These are phyloP conservation scores for Alternaria gaisen DNA, from an alignment of 2,329 filamentous ascomycete genomes.

Conservation along the genomic window DNA sequence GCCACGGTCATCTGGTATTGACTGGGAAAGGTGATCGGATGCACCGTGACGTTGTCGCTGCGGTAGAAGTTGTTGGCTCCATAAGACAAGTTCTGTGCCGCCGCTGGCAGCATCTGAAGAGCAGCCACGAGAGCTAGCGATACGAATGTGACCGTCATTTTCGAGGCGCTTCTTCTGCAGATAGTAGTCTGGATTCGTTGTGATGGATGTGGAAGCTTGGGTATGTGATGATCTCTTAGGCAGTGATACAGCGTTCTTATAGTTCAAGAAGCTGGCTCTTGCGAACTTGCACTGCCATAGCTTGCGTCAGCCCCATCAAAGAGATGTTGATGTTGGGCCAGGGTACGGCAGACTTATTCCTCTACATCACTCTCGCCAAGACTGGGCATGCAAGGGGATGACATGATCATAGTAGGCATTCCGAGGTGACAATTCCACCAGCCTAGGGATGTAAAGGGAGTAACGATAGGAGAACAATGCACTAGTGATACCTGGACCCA, in stretches of 20 bases:
- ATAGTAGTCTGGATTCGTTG: neutral
- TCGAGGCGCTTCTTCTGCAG: neutral
- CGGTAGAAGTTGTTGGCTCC: slow-evolving; percentile 28
- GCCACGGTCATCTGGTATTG: slow-evolving; percentile 12
- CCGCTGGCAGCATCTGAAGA: slow-evolving; percentile 1
- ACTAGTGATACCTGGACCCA: neutral
- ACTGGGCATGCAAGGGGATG: slow-evolving; percentile 1
- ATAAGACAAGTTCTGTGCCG: slow-evolving; percentile 23
- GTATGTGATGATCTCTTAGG: neutral
- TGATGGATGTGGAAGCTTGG: neutral
- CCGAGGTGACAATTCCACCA: neutral
- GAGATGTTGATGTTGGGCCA: neutral
- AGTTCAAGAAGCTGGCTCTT: neutral
- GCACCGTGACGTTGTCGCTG: slow-evolving; percentile 19
- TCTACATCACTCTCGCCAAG: neutral
- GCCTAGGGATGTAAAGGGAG: neutral
- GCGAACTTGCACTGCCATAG: neutral
- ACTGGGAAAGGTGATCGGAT: slow-evolving; percentile 19
- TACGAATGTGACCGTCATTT: neutral
- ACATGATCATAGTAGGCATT: neutral
- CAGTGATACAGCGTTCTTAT: neutral
- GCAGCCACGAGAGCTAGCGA: neutral
- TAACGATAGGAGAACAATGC: neutral
- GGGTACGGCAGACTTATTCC: neutral
- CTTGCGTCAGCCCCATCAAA: neutral